These are phyloP conservation scores for Penicillium paradoxum DNA, from an alignment of 495 filamentous ascomycete genomes.

Conservation along the genomic window DNA sequence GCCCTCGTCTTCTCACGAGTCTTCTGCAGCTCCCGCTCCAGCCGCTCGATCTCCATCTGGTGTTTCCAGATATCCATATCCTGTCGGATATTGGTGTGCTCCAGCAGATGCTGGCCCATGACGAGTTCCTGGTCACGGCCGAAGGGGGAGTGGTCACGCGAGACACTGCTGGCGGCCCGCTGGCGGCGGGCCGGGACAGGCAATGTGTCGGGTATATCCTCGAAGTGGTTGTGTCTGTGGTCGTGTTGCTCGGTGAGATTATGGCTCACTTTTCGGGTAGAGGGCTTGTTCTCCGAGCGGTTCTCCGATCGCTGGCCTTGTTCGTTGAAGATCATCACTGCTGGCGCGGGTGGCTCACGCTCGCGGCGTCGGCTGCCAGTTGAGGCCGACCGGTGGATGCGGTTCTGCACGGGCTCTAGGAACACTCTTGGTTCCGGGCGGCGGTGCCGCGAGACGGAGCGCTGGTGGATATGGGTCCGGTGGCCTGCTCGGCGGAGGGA, in stretches of 20 bases:
- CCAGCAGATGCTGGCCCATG: slow-evolving; percentile 34
- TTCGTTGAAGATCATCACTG: slow-evolving; percentile 26
- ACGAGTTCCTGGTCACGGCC: slow-evolving; percentile 36
- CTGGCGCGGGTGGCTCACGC: slow-evolving; percentile 12
- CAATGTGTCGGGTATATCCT: slow-evolving; percentile 25
- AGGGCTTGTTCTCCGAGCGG: slow-evolving; percentile 14
- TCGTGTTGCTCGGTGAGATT: slow-evolving; percentile 9
- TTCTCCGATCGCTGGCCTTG: slow-evolving; percentile 13
- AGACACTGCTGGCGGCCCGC: slow-evolving; percentile 16
- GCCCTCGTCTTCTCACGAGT: slow-evolving; percentile 23
- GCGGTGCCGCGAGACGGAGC: slow-evolving; percentile 38
- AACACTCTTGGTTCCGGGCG: slow-evolving; percentile 16
- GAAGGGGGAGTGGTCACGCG: slow-evolving; percentile 18
- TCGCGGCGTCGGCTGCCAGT: slow-evolving; percentile 37
- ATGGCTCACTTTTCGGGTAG: slow-evolving; percentile 20
- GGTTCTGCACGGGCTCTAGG: slow-evolving; percentile 21
- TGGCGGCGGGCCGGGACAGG: slow-evolving; percentile 7
- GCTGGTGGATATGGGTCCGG: slow-evolving; percentile 23
- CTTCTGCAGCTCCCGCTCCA: slow-evolving; percentile 41
- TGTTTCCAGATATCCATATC: slow-evolving; percentile 38
- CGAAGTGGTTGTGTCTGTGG: slow-evolving; percentile 16
- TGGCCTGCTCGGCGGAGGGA: slow-evolving; percentile 27
- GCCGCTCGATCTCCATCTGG: slow-evolving; percentile 41
- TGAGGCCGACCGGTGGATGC: slow-evolving; percentile 37
- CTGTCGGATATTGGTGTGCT: slow-evolving; percentile 35